Evolutionary conservation across 768 basidiomycete genomes (phyloP).

Genomic region (Pleurotus platypus): DNA sequence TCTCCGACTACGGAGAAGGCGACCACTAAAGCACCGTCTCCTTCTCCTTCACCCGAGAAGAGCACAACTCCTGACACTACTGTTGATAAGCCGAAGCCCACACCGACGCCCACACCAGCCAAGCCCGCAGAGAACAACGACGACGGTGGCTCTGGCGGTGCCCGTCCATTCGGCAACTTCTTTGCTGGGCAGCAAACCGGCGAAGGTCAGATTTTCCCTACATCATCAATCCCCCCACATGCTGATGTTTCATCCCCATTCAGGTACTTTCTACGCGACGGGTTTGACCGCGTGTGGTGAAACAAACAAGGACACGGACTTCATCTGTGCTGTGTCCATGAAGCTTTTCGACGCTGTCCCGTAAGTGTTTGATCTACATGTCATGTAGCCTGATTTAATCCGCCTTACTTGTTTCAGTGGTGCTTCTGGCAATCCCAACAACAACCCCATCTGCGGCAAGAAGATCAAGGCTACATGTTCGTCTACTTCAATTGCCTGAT

Average conservation of each 20-base stretch:
- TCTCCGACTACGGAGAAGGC: not conserved
- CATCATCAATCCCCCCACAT: not conserved
- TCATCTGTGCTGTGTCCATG: conserved; percentile 57
- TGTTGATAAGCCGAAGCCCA: not conserved
- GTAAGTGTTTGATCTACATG: conserved; percentile 31
- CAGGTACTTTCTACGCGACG: conserved; percentile 54
- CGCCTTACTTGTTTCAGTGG: conserved; percentile 32
- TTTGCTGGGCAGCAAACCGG: conserved; percentile 48
- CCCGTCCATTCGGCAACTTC: conserved; percentile 23
- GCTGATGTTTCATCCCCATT: not conserved
- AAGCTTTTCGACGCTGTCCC: conserved; percentile 56
- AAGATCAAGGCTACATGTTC: conserved; percentile 46
- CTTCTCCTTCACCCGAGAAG: not conserved
- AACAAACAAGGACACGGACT: conserved; percentile 45
- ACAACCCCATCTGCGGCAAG: conserved; percentile 68
- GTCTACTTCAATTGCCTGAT: conserved; percentile 15
- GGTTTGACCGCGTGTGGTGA: conserved; percentile 67
- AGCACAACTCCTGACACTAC: not conserved
- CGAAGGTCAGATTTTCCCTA: conserved; percentile 28
- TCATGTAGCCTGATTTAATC: not conserved
- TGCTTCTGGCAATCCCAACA: conserved; percentile 65
- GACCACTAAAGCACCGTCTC: conserved; percentile 3
- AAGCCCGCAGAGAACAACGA: conserved; percentile 8
- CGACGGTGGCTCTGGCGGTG: conserved; percentile 1
- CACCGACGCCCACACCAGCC: not conserved